Conservation (phyloP, 2,329 filamentous ascomycete genomes). For the Hymenoscyphus scutula region DNA sequence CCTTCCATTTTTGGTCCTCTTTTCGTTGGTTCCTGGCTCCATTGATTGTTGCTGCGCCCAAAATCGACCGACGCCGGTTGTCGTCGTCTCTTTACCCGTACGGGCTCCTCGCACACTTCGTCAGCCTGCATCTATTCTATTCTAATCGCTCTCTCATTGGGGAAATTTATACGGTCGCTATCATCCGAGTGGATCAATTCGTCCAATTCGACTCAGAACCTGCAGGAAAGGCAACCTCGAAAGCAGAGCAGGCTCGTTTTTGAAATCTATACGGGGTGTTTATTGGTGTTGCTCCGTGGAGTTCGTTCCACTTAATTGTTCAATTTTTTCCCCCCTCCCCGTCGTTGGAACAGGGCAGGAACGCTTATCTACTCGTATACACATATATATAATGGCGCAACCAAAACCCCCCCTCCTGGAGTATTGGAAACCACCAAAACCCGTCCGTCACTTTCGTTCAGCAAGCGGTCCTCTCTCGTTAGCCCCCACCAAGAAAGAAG, state of each 20-base stretch:
- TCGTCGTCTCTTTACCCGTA: not conserved
- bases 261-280: not conserved
- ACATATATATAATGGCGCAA: slow-evolving; percentile 16
- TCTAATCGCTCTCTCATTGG: not conserved
- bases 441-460: slow-evolving; percentile 24
- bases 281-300: not conserved
- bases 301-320: not conserved
- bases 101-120: not conserved
- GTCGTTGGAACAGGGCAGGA: not conserved
- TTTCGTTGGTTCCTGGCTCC: not conserved
- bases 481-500: slow-evolving; percentile 4
- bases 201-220: too few species aligned
- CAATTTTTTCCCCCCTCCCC: not conserved
- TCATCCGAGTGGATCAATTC: not conserved
- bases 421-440: slow-evolving; percentile 31
- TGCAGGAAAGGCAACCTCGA: not conserved
- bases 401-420: slow-evolving; percentile 22
- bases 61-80: not conserved
- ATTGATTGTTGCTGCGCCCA: not conserved
- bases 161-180: not conserved
- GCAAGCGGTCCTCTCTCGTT: slow-evolving; percentile 20
- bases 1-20: not conserved
- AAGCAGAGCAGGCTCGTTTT: not conserved
- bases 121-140: not conserved
- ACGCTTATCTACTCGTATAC: not conserved